Base-by-base conservation (phyloP, 208 protist species). In the Blastocrithidia nonstop region DNA sequence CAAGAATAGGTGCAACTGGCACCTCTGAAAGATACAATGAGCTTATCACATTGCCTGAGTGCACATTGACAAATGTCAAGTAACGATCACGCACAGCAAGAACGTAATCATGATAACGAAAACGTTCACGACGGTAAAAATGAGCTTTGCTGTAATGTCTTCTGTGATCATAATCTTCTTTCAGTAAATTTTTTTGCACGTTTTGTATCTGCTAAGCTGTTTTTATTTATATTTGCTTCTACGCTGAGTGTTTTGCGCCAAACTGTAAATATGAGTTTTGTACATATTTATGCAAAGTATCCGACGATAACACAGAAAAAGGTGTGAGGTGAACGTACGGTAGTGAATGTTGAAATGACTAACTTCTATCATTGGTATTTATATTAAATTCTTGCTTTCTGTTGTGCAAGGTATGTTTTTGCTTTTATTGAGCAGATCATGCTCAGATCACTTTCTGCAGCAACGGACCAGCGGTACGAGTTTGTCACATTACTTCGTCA, bases 1-100 rank as follows among this genome's bases (percentile, higher is more conserved):
- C 65, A 16, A 93, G 59, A 5, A 79, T 60, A 22, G 83, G 83
- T 13, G 74, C 80, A 11, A 89, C 60, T 3, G 78, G 68, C 1
- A 73, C 46, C 27, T 63, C 31, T 9, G 53, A 46, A 27, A 95
- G 50, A 33, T 37, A 26, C 21, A 91, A 54, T n/a, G 50, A 61
- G 45, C 61, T 61, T 24, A 77, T 53, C 6, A 93, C 61, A 37
- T 63, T 61, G 7, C 87, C 87, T 24, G 51, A 80, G 22, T 62
- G 56, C 6, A 68, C 61, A 31, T 75, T 73, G 9, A 95, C 36
- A 31, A 77, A 29, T 5, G 64, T 71, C 32, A 92, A 45, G 9
- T 54, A 55, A n/a, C 33, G 17, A 24, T 88, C 72, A 8, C 87
- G 82, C 8, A 95, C 57, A 16, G 83, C 83, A 21, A 95, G 45